Conservation (phyloP, 139 green algal genomes). For the Ettlia oleoabundans region DNA sequence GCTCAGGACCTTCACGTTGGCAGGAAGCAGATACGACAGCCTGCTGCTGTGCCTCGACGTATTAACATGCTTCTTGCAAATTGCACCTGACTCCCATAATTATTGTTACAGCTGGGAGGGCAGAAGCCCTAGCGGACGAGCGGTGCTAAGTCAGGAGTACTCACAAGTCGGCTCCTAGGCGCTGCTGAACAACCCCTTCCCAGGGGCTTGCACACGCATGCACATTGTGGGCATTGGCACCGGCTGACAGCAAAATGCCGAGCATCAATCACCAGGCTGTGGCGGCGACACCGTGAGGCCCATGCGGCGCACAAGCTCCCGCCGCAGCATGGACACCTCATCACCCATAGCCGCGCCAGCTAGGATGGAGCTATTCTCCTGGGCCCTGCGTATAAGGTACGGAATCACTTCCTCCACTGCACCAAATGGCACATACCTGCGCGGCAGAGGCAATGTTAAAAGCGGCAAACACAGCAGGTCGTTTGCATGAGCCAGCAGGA, state of each 20-base stretch:
- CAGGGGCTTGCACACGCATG: not conserved
- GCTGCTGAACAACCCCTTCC: too few species aligned
- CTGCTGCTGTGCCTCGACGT: too few species aligned
- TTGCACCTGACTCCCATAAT: too few species aligned
- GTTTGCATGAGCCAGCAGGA: too few species aligned
- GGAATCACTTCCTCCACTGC: conserved; percentile 76
- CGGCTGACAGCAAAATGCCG: not conserved
- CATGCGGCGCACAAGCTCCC: conserved; percentile 36
- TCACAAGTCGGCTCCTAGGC: too few species aligned
- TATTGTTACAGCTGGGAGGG: too few species aligned
- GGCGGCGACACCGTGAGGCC: conserved; percentile 24
- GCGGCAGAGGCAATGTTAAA: too few species aligned
- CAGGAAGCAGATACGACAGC: too few species aligned
- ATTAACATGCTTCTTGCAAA: too few species aligned
- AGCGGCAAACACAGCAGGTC: not conserved
- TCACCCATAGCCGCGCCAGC: conserved; percentile 44
- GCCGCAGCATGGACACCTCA: conserved; percentile 31
- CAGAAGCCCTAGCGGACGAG: too few species aligned
- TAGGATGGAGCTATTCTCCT: conserved; percentile 77
- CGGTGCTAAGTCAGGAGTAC: too few species aligned
- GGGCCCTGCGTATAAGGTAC: conserved; percentile 76
- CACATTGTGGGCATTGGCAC: not conserved
- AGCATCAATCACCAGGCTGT: not conserved
- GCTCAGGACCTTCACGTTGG: too few species aligned
- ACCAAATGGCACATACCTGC: conserved; percentile 88